A percentile compares a stretch with the other conserved stretches of the same genome.
Evolutionary conservation across 768 basidiomycete genomes (phyloP).

Genomic region (Dioszegia aurantiaca): DNA sequence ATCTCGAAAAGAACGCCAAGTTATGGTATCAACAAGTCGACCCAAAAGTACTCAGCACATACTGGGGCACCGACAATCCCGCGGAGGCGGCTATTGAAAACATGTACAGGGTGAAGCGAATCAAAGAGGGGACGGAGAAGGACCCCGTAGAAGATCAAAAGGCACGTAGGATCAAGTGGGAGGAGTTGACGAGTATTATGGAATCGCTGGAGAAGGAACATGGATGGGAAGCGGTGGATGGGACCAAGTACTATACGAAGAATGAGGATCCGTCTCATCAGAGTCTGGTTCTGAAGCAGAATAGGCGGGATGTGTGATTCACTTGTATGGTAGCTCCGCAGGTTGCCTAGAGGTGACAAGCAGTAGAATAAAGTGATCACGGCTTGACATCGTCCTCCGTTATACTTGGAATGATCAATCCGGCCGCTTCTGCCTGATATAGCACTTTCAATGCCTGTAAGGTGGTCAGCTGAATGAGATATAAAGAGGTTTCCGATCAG

Average conservation of each 20-base stretch:
- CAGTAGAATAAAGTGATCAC: neutral
- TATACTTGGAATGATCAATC: conserved; percentile 59
- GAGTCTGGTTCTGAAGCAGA: conserved; percentile 51
- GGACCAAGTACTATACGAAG: conserved; percentile 24
- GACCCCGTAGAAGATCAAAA: conserved; percentile 12
- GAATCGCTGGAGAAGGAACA: conserved; percentile 26
- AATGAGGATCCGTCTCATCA: conserved; percentile 34
- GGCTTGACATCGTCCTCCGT: conserved; percentile 15
- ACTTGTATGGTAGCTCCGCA: neutral
- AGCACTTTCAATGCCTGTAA: conserved; percentile 59
- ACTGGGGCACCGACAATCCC: conserved; percentile 20
- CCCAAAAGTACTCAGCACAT: conserved; percentile 14
- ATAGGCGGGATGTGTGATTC: conserved; percentile 10
- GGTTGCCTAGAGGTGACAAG: no score
- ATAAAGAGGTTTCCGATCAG: neutral
- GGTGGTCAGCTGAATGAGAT: conserved; percentile 8
- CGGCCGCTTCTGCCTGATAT: conserved; percentile 59
- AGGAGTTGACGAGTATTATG: conserved; percentile 29
- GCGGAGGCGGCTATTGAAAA: conserved; percentile 13
- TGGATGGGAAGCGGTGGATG: conserved; percentile 30
- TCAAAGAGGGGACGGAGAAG: conserved; percentile 10
- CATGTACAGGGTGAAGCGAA: conserved; percentile 12
- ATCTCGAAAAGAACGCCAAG: conserved; percentile 36
- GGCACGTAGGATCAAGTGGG: conserved; percentile 25
- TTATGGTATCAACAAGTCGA: conserved; percentile 39